Percentiles rank a stretch among this genome's conserved stretches.
Conservation (phyloP, 2,329 filamentous ascomycete species). For the Elsinoe ampelina region DNA sequence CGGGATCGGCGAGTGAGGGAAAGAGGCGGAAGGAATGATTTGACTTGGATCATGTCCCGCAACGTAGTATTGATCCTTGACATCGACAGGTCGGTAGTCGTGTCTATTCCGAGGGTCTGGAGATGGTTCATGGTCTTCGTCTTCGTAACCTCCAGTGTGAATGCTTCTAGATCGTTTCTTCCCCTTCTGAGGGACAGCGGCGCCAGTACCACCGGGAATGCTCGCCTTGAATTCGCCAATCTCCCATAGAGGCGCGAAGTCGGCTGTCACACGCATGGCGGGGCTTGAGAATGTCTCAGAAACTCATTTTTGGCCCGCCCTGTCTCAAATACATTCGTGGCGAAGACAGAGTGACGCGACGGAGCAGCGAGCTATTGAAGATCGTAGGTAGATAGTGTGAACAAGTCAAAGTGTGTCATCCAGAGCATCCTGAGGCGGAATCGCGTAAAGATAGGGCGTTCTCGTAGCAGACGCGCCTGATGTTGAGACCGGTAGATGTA, state of each 20-base stretch:
- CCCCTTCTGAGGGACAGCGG: constrained; percentile 7
- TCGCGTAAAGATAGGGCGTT: background rate
- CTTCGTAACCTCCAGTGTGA: constrained; percentile 5
- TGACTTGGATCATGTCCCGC: constrained; percentile 34
- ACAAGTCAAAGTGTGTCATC: constrained; percentile 8
- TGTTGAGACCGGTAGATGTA: constrained; percentile 5
- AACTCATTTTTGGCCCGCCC: constrained; percentile 2
- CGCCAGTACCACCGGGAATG: background rate
- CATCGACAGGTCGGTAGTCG: constrained; percentile 19
- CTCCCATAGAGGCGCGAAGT: constrained; percentile 13
- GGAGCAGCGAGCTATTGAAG: constrained; percentile 2
- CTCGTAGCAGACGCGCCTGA: background rate
- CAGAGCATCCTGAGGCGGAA: background rate
- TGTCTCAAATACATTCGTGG: constrained; percentile 8
- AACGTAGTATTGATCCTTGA: constrained; percentile 29
- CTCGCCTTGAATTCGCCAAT: background rate
- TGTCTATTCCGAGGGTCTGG: background rate
- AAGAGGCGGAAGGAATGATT: constrained; percentile 33
- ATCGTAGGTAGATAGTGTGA: background rate
- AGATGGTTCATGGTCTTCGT: constrained; percentile 8
- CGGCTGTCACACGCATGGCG: constrained; percentile 9
- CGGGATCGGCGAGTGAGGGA: constrained; percentile 37
- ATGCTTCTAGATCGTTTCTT: constrained; percentile 18
- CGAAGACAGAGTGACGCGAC: constrained; percentile 8
- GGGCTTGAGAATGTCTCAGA: constrained; percentile 8